Conservation (phyloP, 2,329 filamentous ascomycete genomes). For the Akanthomyces uredinophilus region DNA sequence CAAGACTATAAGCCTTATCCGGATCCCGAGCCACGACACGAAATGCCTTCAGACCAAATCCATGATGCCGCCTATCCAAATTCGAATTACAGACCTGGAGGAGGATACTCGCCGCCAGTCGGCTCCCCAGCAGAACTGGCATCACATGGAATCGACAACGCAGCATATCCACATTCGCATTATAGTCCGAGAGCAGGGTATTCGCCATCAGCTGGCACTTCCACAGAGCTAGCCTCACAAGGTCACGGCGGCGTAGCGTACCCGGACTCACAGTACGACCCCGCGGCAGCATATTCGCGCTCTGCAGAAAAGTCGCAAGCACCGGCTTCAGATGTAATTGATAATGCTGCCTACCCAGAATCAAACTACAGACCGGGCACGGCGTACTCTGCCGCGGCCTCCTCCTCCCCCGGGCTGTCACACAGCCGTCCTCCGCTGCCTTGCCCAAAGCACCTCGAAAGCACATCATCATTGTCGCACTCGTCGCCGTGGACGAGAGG, state of each 20-base stretch:
- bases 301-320: background rate
- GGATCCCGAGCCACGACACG: background rate
- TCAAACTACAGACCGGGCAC: constrained; percentile 8
- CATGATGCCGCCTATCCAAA: background rate
- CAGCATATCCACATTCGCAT: background rate
- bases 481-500: background rate
- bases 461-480: background rate
- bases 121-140: background rate
- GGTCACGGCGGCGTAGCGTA: background rate
- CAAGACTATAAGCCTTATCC: constrained; percentile 7
- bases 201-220: background rate
- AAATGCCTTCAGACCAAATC: background rate
- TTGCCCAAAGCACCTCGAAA: background rate
- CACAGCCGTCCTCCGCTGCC: background rate
- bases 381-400: background rate
- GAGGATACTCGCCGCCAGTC: background rate
- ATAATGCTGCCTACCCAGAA: constrained; percentile 2
- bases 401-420: background rate
- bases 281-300: background rate
- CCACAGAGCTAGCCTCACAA: background rate
- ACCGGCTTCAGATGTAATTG: background rate
- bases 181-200: background rate
- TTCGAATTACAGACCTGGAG: background rate
- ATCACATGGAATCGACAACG: background rate
- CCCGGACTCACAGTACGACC: background rate